Evolutionary conservation across 495 filamentous ascomycete genomes (phyloP).

Genomic region (Penicillium roqueforti): DNA sequence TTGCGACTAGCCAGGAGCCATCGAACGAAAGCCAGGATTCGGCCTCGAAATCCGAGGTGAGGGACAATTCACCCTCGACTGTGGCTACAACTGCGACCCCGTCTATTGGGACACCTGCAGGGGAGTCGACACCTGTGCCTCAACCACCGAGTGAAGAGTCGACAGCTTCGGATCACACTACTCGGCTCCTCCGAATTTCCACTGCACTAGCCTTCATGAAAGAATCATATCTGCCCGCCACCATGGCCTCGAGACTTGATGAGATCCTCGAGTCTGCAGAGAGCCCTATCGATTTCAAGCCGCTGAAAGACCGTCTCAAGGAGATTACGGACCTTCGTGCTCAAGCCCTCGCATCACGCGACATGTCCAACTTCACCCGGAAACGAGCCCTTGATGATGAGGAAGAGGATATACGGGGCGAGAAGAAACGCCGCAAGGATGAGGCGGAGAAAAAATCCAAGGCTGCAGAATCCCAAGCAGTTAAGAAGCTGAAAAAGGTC

Average conservation of each 20-base stretch:
- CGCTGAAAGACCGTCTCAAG: conserved; percentile 63
- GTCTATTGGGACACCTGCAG: conserved; percentile 41
- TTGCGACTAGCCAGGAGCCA: conserved; percentile 13
- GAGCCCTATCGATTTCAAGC: conserved; percentile 60
- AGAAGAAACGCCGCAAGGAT: conserved; percentile 64
- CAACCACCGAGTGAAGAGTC: conserved; percentile 26
- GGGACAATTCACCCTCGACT: conserved; percentile 31
- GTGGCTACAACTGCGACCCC: conserved; percentile 37
- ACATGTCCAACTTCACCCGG: conserved; percentile 65
- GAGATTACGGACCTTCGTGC: conserved; percentile 59
- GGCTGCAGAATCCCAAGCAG: conserved; percentile 63
- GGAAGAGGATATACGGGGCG: conserved; percentile 47
- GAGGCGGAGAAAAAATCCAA: conserved; percentile 76
- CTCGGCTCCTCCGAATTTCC: conserved; percentile 65
- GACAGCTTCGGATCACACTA: conserved; percentile 44
- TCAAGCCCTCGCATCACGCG: conserved; percentile 63
- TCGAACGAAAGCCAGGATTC: conserved; percentile 14
- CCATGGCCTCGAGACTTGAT: conserved; percentile 48
- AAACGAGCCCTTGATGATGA: conserved; percentile 71
- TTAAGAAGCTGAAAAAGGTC: conserved; percentile 80
- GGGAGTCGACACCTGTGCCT: conserved; percentile 33
- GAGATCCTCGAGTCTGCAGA: conserved; percentile 42
- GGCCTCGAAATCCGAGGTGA: conserved; percentile 30
- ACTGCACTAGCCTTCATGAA: conserved; percentile 74
- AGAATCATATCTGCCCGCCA: conserved; percentile 60